phyloP scores from a whole-genome alignment of 75 land plant species.

The Pinus taeda region DNA sequence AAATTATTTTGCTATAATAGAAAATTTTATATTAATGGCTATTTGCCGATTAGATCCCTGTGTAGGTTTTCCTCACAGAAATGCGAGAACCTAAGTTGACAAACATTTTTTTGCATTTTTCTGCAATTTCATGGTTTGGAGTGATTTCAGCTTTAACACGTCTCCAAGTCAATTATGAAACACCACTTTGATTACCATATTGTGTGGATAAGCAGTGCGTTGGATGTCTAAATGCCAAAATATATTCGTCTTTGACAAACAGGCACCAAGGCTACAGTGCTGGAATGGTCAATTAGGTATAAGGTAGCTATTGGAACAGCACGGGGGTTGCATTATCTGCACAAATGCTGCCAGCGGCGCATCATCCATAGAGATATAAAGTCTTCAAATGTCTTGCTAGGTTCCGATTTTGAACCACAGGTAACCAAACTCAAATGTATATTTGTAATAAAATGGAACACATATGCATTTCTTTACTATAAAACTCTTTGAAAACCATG shows the following conservation, averaged over 20 bases:
- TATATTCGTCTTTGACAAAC: not conserved
- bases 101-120: not conserved
- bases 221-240: not conserved
- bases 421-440: constrained; percentile 19
- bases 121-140: not conserved
- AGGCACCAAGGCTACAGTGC: constrained; percentile 18
- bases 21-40: not conserved
- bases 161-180: not conserved
- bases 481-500: not conserved
- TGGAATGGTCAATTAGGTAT: constrained; percentile 70
- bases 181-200: not conserved
- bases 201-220: not conserved
- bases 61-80: not conserved
- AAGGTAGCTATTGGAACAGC: constrained; percentile 80
- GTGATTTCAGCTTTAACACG: not conserved
- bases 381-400: constrained; percentile 85
- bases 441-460: not conserved
- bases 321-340: constrained; percentile 84
- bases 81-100: not conserved
- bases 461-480: not conserved
- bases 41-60: not conserved
- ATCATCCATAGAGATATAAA: constrained; percentile 94
- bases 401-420: constrained; percentile 85
- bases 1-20: not conserved
- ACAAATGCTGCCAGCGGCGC: constrained; percentile 63